Evolutionary conservation across 768 basidiomycete species (phyloP).

Genomic region (Leccinellum luteum): DNA sequence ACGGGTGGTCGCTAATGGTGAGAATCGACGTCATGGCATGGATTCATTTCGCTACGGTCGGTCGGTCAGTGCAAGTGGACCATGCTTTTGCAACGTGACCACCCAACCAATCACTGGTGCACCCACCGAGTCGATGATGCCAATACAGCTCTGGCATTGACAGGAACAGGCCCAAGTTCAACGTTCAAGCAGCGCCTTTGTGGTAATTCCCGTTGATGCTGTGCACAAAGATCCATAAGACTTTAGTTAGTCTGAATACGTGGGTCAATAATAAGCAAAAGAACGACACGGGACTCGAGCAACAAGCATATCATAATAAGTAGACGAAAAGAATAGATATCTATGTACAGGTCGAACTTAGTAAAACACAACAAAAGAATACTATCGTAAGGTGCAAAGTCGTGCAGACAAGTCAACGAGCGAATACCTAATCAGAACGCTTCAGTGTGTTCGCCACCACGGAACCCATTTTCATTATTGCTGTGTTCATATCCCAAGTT

Average conservation of each 20-base stretch:
- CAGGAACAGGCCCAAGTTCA: no score
- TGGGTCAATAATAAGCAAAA: background rate
- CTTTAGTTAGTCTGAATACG: background rate
- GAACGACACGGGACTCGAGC: background rate
- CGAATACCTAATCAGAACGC: constrained; percentile 18
- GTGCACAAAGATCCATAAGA: background rate
- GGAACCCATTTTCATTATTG: constrained; percentile 16
- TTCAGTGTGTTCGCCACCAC: constrained; percentile 16
- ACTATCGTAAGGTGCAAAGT: constrained; percentile 23
- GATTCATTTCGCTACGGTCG: background rate
- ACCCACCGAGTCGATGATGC: background rate
- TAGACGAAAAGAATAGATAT: constrained; percentile 26
- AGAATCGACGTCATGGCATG: background rate
- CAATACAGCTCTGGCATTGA: no score
- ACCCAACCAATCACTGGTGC: background rate
- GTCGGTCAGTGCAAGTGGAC: background rate
- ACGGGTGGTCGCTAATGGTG: background rate
- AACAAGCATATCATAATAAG: constrained; percentile 22
- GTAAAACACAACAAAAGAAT: constrained; percentile 17
- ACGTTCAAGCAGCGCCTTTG: background rate
- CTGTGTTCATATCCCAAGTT: constrained; percentile 17
- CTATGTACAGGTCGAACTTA: constrained; percentile 30
- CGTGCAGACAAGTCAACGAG: constrained; percentile 19
- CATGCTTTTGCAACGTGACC: background rate
- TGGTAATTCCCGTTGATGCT: background rate